These are phyloP conservation scores for Endothia cerciana DNA, from an alignment of 2,329 filamentous ascomycete species.

Conservation along the genomic window DNA sequence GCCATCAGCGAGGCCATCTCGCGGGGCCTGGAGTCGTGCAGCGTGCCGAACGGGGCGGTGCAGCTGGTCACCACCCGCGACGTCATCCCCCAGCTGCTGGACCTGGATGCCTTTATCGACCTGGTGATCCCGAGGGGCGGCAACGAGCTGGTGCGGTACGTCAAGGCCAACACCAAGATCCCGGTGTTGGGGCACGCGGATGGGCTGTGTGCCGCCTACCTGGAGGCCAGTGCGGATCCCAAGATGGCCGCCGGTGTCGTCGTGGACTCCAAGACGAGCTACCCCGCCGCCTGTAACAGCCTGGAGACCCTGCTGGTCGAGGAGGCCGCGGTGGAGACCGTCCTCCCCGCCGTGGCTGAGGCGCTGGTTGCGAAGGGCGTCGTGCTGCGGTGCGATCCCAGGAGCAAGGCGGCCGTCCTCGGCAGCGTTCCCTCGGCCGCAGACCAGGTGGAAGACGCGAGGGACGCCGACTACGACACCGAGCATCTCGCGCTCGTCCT, in stretches of 20 bases:
- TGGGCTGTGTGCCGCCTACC: slow-evolving; percentile 85
- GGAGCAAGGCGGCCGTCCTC: slow-evolving; percentile 67
- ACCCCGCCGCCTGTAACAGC: slow-evolving; percentile 93
- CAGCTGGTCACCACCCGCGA: slow-evolving; percentile 95
- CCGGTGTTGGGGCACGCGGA: slow-evolving; percentile 96
- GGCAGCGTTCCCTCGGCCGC: slow-evolving; percentile 45
- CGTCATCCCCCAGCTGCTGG: slow-evolving; percentile 84
- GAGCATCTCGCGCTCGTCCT: slow-evolving; percentile 87
- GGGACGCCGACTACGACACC: slow-evolving; percentile 76
- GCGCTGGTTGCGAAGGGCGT: slow-evolving; percentile 79
- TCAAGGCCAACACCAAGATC: slow-evolving; percentile 90
- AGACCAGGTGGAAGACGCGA: slow-evolving; percentile 64
- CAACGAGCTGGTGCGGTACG: slow-evolving; percentile 86
- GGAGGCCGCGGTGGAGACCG: slow-evolving; percentile 65
- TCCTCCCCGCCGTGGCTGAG: slow-evolving; percentile 73
- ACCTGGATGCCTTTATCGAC: slow-evolving; percentile 85
- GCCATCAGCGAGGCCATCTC: slow-evolving; percentile 88
- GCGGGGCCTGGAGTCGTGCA: slow-evolving; percentile 69
- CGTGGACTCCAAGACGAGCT: slow-evolving; percentile 90
- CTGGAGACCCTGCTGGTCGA: slow-evolving; percentile 92
- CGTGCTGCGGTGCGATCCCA: slow-evolving; percentile 75
- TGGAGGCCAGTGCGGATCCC: slow-evolving; percentile 77
- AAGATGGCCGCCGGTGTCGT: slow-evolving; percentile 75
- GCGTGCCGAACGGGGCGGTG: slow-evolving; percentile 83
- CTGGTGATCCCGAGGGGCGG: slow-evolving; percentile 91